phyloP scores from a whole-genome alignment of 176 grass and related monocot species.

The Coix lacrymajobi region DNA sequence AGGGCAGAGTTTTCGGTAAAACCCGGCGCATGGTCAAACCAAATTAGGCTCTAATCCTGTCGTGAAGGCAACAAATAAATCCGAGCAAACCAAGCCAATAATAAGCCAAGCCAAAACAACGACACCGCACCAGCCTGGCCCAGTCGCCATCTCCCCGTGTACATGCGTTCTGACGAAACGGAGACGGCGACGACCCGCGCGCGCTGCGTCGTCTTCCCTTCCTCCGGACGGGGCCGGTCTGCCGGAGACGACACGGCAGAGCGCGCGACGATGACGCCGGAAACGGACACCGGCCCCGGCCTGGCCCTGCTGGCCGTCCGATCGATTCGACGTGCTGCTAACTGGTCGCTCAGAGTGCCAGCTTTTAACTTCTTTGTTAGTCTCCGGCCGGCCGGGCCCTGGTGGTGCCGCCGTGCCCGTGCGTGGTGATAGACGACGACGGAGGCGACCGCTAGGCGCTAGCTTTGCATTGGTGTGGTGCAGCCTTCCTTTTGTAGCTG shows the following conservation, averaged over 20 bases:
- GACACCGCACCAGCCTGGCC: background rate
- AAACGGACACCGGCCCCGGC: background rate
- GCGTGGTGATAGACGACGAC: background rate
- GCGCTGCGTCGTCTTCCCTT: background rate
- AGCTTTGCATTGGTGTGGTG: background rate
- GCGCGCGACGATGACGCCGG: background rate
- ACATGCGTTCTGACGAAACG: background rate
- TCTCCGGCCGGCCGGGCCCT: background rate
- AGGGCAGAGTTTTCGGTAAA: background rate
- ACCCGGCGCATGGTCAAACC: background rate
- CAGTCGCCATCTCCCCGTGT: background rate
- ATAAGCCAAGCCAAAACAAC: background rate
- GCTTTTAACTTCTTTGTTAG: background rate
- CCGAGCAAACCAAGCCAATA: background rate
- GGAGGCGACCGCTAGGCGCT: background rate
- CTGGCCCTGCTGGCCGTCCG: background rate
- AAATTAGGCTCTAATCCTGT: constrained; percentile 14
- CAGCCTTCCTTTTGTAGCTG: background rate
- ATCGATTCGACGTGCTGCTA: background rate
- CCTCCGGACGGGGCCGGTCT: background rate
- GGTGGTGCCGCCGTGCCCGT: no score
- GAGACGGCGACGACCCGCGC: background rate
- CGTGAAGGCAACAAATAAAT: background rate
- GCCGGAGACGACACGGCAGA: constrained; percentile 26
- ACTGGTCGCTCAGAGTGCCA: background rate